Evolutionary conservation across 106 monocot species (phyloP).

Genomic region (Narthecium ossifragum): DNA sequence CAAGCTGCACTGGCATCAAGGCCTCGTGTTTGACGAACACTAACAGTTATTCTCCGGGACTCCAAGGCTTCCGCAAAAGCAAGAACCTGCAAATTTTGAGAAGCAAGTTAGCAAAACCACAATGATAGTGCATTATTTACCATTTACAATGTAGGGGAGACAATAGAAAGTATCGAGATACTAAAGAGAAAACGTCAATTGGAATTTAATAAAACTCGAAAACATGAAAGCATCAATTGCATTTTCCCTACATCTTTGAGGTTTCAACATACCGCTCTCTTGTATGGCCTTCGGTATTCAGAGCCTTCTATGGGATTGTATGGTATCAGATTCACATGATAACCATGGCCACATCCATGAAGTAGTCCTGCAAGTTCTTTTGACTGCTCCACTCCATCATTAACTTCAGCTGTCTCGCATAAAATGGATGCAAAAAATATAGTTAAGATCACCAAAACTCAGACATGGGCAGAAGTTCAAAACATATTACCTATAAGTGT

Average conservation of each 20-base stretch:
- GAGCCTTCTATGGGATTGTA: constrained; percentile 92
- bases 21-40: constrained; percentile 80
- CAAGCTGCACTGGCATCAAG: constrained; percentile 94
- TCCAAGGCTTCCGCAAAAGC: constrained; percentile 64
- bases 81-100: constrained; percentile 37
- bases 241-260: too few relatives aligned
- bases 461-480: too few relatives aligned
- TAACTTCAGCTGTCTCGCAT: constrained; percentile 57
- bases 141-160: too few relatives aligned
- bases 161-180: too few relatives aligned
- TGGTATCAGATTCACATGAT: constrained; percentile 94
- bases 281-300: constrained; percentile 88
- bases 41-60: constrained; percentile 55
- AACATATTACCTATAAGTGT: constrained; percentile 85
- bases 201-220: too few relatives aligned
- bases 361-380: constrained; percentile 65
- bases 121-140: neutral
- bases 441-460: neutral
- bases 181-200: too few relatives aligned
- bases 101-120: neutral
- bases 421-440: constrained; percentile 3
- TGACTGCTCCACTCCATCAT: constrained; percentile 73
- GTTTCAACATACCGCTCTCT: constrained; percentile 61
- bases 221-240: too few relatives aligned
- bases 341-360: constrained; percentile 47